Base-by-base conservation (phyloP, 2,329 filamentous ascomycete species). In the Alternaria viburni region DNA sequence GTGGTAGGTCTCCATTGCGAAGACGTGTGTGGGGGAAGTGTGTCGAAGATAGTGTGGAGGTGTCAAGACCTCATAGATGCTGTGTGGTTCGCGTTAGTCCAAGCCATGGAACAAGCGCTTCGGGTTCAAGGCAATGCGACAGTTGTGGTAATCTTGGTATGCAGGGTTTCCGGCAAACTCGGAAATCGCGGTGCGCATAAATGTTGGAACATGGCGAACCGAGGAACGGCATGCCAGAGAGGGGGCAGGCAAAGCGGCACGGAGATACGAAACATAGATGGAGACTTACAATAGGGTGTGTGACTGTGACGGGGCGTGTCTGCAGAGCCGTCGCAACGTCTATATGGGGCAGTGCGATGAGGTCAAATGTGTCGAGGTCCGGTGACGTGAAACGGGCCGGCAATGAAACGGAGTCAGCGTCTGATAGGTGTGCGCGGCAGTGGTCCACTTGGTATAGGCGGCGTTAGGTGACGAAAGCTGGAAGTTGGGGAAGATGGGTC, bases 1-100 rank as follows among this genome's bases (percentile, higher is more conserved):
- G 83, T 95, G 88, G 79, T 98, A 99, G 50, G 96, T 99, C 84
- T 99, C 96, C 95, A 98, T 98, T 52, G 65, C 41, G 64, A 54
- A 23, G 59, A 55, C 55, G 51, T 23, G 21, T 52, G 49, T 23
- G 13, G 49, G 8, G 8, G 13, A 15, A 17, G 15, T 36, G 45
- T 62, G 44, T 26, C 21, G 45, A 45, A 28, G 41, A 28, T 50
- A 19, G 30, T 52, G 49, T 36, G 13, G 49, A 52, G 32, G 32
- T 23, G 17, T 66, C 57, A 61, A 54, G 59, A 44, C 59, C 30
- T 50, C 61, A 65, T 65, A 36, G 61, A 44, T 57, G 61, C 64
- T 69, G 36, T 58, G 26, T 41, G 46, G 55, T 19, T 47, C 25
- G 59, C 41, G 69, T 73, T 59, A 73, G 66, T 57, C 21, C 13